Conservation (phyloP, 2,329 filamentous ascomycete species). For the Ascochyta rabiei region DNA sequence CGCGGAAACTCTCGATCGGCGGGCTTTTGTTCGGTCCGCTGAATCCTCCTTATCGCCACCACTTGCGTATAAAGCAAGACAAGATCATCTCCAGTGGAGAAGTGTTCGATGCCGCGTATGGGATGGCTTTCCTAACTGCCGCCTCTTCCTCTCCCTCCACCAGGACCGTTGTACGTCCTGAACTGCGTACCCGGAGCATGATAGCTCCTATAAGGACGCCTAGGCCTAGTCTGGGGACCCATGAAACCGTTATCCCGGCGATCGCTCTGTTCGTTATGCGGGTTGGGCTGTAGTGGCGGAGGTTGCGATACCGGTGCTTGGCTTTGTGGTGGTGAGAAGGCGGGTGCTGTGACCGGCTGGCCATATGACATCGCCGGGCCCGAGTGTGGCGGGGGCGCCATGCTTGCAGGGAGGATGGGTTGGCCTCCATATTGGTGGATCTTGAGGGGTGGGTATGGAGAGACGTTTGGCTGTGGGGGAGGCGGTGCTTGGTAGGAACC, state of each 20-base stretch:
- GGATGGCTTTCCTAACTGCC: slow-evolving; percentile 22
- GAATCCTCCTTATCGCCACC: too few relatives aligned
- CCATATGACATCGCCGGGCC: slow-evolving; percentile 22
- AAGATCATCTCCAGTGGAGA: too few relatives aligned
- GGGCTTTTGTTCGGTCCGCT: too few relatives aligned
- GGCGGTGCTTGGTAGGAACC: slow-evolving; percentile 44
- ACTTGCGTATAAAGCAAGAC: background rate
- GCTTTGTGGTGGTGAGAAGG: slow-evolving; percentile 29
- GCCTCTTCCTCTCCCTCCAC: slow-evolving; percentile 27
- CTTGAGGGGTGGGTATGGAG: slow-evolving; percentile 42
- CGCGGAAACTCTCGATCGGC: too few relatives aligned
- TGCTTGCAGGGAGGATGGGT: slow-evolving; percentile 48
- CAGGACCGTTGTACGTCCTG: slow-evolving; percentile 40
- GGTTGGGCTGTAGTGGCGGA: slow-evolving; percentile 15
- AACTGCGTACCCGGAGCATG: slow-evolving; percentile 45
- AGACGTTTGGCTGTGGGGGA: slow-evolving; percentile 30
- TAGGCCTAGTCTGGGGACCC: slow-evolving; percentile 34
- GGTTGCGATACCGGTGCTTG: slow-evolving; percentile 16
- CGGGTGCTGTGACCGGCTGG: slow-evolving; percentile 16
- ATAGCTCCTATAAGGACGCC: slow-evolving; percentile 40
- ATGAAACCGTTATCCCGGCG: slow-evolving; percentile 21
- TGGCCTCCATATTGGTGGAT: slow-evolving; percentile 50
- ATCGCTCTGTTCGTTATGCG: slow-evolving; percentile 32
- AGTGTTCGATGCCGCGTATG: too few relatives aligned
- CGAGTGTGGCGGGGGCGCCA: slow-evolving; percentile 38